Evolutionary conservation across 2,329 filamentous ascomycete genomes (phyloP), one percentile per base, ranked within the genome.

Genomic region (Diaporthe ampelina): DNA sequence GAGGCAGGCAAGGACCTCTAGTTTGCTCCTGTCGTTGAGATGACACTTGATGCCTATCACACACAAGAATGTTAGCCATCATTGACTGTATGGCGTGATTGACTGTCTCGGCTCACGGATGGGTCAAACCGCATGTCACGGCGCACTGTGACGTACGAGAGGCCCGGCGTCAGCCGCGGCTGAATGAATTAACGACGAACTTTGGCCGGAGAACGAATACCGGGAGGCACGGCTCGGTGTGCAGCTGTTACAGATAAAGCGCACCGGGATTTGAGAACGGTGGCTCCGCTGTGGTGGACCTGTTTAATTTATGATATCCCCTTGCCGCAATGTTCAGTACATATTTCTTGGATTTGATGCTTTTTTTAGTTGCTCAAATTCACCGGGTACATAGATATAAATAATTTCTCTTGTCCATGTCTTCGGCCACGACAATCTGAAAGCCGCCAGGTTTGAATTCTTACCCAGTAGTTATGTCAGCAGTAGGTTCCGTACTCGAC

Each of bases 231-330:
- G 56, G 24, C 45, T 37, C n/a, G 15, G 59, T 57, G 40, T 73
- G 10, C n/a, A 57, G 37, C 19, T 13, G 37, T 63, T 29, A 17
- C 29, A 32, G 48, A 48, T 21, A n/a, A 29, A 21, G 7, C 21
- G 26, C 35, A 43, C 43, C 54, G 61, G n/a, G 32, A 63, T n/a
- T 70, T 24, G 56, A 50, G 29, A 48, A 37, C 70, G 59, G 61
- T 59, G 58, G 67, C 43, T 48, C 40, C 67, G 21, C 35, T n/a
- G 17, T 32, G 56, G 35, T 32, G 37, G 68, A 63, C 35, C 37
- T 74, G 70, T 29, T 40, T 58, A 70, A 73, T 56, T 72, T 58
- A 75, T 75, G 73, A 75, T 75, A 74, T 75, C 70, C 73, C 73
- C 57, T 75, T 29, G 73, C 70, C 56, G 73, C 73, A 75, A 11